These are phyloP conservation scores for Suhomyces wounanorum DNA, from an alignment of 1,139 yeast species.

Conservation along the genomic window DNA sequence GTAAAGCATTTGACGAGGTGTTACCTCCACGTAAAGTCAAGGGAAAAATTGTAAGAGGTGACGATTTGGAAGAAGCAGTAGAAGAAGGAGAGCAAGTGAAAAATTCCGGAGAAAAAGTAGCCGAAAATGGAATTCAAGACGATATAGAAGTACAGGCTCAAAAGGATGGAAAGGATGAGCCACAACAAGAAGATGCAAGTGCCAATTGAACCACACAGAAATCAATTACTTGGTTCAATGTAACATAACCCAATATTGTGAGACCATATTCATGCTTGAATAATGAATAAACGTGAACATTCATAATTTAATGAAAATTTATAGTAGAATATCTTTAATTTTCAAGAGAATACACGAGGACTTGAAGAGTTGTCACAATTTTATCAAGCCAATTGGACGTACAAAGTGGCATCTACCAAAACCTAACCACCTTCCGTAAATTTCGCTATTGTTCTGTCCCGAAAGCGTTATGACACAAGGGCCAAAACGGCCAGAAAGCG, in stretches of 20 bases:
- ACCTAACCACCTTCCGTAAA: neutral
- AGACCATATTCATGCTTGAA: neutral
- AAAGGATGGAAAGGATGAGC: neutral
- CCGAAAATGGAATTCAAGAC: neutral
- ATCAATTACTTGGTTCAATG: neutral
- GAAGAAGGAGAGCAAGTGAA: conserved; percentile 10
- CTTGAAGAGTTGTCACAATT: no score
- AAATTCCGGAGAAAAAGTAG: conserved; percentile 6
- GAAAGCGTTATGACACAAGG: no score
- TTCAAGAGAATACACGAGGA: no score
- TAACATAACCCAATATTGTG: neutral
- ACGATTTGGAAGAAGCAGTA: conserved; percentile 10
- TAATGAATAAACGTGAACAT: neutral
- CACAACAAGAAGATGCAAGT: neutral
- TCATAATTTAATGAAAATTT: neutral
- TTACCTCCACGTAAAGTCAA: conserved; percentile 77
- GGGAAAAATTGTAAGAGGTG: conserved; percentile 16
- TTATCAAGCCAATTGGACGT: no score
- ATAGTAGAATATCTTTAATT: no score
- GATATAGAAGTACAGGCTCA: neutral
- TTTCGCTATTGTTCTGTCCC: neutral
- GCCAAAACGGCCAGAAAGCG: neutral
- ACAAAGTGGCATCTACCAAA: neutral
- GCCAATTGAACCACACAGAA: neutral
- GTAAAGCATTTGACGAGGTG: conserved; percentile 76